phyloP scores from a whole-genome alignment of 2,329 filamentous ascomycete species.

The Clonostachys rhizophaga region DNA sequence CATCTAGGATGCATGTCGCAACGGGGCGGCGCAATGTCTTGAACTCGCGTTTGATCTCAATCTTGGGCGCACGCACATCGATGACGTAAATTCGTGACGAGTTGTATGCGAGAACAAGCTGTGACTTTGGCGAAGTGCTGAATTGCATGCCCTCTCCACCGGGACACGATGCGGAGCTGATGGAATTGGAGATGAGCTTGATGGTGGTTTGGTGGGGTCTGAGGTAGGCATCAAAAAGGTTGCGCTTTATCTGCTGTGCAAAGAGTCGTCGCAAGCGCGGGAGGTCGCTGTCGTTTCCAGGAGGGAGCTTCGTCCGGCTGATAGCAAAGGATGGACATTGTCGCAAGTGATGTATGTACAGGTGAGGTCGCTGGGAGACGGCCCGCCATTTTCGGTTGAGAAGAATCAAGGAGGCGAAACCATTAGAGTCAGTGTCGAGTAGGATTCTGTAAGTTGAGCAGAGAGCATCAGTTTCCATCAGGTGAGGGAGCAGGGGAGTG shows the following conservation, averaged over 20 bases:
- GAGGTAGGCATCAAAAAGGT: slow-evolving; percentile 72
- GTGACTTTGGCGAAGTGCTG: slow-evolving; percentile 69
- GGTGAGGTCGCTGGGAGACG: slow-evolving; percentile 57
- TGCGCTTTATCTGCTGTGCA: slow-evolving; percentile 66
- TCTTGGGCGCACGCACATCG: slow-evolving; percentile 48
- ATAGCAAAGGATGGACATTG: slow-evolving; percentile 54
- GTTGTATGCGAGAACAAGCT: slow-evolving; percentile 74
- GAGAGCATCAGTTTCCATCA: slow-evolving; percentile 5
- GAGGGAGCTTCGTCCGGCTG: slow-evolving; percentile 35
- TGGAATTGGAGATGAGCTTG: slow-evolving; percentile 77
- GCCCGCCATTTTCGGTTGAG: slow-evolving; percentile 63
- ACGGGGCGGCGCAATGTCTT: slow-evolving; percentile 74
- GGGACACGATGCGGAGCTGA: slow-evolving; percentile 78
- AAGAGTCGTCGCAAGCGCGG: slow-evolving; percentile 61
- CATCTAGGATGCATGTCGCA: slow-evolving; percentile 73
- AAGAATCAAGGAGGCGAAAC: slow-evolving; percentile 62
- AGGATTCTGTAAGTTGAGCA: slow-evolving; percentile 47
- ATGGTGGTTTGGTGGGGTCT: slow-evolving; percentile 67
- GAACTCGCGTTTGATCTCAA: slow-evolving; percentile 69
- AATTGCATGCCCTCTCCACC: slow-evolving; percentile 85
- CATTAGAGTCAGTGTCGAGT: slow-evolving; percentile 52
- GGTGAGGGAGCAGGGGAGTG: background rate
- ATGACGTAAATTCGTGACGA: slow-evolving; percentile 81
- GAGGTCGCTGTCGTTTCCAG: slow-evolving; percentile 44
- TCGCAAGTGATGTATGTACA: slow-evolving; percentile 60